These are phyloP conservation scores for Hypsizygus ulmarius DNA, from an alignment of 1,284 basidiomycete genomes.

Conservation along the genomic window DNA sequence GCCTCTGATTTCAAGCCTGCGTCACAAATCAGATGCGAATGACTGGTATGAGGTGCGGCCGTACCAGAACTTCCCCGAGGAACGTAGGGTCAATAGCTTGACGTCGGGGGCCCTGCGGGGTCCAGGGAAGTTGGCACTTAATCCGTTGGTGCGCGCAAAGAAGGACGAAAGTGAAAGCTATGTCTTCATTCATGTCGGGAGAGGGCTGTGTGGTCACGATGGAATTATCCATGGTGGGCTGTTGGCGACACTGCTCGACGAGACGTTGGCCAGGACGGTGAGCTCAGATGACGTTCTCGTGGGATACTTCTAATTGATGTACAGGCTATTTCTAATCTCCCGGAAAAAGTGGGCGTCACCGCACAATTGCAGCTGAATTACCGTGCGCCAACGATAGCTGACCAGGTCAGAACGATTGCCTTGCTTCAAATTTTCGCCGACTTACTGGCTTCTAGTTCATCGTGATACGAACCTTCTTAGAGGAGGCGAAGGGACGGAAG, in stretches of 20 bases:
- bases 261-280: slow-evolving; percentile 81
- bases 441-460: slow-evolving; percentile 52
- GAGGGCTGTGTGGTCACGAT: slow-evolving; percentile 88
- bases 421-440: not conserved
- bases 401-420: slow-evolving; percentile 55
- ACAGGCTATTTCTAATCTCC: slow-evolving; percentile 81
- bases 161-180: slow-evolving; percentile 73
- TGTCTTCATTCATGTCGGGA: slow-evolving; percentile 79
- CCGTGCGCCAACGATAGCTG: slow-evolving; percentile 77
- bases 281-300: slow-evolving; percentile 29
- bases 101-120: slow-evolving; percentile 84
- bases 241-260: slow-evolving; percentile 88
- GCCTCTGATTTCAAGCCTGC: slow-evolving; percentile 54
- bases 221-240: slow-evolving; percentile 94
- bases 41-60: slow-evolving; percentile 81
- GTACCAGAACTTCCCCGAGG: slow-evolving; percentile 67
- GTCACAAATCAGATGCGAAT: slow-evolving; percentile 43
- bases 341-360: slow-evolving; percentile 91
- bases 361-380: slow-evolving; percentile 78
- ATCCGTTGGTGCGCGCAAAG: slow-evolving; percentile 73
- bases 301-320: not conserved
- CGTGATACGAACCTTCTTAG: slow-evolving; percentile 64
- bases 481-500: slow-evolving; percentile 75
- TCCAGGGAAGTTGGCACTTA: slow-evolving; percentile 79
- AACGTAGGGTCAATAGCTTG: slow-evolving; percentile 73